These are phyloP conservation scores for Sinapis alba DNA, from an alignment of 441 rosid genomes.

Conservation along the genomic window DNA sequence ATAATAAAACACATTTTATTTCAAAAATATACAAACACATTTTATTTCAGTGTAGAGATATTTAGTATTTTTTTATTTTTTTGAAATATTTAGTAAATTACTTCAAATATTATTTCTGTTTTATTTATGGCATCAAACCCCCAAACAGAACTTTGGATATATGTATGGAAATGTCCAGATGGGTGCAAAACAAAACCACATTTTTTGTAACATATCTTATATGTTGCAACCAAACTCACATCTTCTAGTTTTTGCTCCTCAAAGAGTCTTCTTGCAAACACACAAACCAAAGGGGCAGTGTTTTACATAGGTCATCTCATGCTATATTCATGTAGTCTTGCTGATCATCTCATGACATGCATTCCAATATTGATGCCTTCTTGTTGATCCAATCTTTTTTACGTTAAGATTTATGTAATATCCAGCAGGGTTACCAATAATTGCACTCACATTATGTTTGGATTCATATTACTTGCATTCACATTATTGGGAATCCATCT, in stretches of 20 bases:
- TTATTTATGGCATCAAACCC: background rate
- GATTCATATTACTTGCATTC: background rate
- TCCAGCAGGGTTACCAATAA: background rate
- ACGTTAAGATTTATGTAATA: background rate
- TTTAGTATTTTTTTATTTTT: too few species aligned
- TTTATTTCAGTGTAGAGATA: background rate
- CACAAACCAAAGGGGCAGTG: conserved; percentile 87
- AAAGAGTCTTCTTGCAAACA: conserved; percentile 63
- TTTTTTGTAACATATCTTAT: conserved; percentile 34
- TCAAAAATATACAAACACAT: too few species aligned
- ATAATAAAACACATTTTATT: background rate
- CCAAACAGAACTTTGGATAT: background rate
- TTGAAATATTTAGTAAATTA: too few species aligned
- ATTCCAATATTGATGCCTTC: background rate
- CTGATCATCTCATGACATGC: background rate
- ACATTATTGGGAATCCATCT: too few species aligned
- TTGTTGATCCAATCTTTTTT: background rate
- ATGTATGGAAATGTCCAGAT: background rate
- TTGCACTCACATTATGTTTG: background rate
- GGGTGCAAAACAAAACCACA: conserved; percentile 20
- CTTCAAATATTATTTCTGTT: too few species aligned
- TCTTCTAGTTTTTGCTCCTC: conserved; percentile 45
- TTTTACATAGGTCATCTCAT: conserved; percentile 53
- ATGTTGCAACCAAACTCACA: conserved; percentile 56
- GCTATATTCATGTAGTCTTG: background rate